Conservation (phyloP, 495 filamentous ascomycete genomes). For the Echria macrotheca region DNA sequence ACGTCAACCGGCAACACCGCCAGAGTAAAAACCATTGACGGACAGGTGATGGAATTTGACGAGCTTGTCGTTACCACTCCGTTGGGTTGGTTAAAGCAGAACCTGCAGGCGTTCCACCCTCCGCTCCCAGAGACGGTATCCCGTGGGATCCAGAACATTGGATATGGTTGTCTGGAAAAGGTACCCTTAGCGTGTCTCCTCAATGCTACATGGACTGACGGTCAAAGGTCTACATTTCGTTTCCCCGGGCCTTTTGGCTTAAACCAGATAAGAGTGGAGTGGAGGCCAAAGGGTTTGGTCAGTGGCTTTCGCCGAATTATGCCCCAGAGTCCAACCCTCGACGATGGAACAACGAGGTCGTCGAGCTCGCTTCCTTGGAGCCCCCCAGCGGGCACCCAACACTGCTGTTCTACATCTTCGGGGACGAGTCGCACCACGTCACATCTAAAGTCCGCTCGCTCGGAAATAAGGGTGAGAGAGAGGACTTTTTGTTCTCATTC, state of each 20-base stretch:
- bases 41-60: slow-evolving; percentile 59
- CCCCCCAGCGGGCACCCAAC: slow-evolving; percentile 65
- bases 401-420: slow-evolving; percentile 88
- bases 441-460: slow-evolving; percentile 36
- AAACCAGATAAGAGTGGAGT: slow-evolving; percentile 20
- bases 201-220: slow-evolving; percentile 6
- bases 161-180: slow-evolving; percentile 89
- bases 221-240: slow-evolving; percentile 70
- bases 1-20: slow-evolving; percentile 36
- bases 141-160: slow-evolving; percentile 69
- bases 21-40: slow-evolving; percentile 50
- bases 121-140: slow-evolving; percentile 58
- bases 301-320: slow-evolving; percentile 63
- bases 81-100: slow-evolving; percentile 82
- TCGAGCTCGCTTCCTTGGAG: slow-evolving; percentile 70
- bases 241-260: slow-evolving; percentile 62
- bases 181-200: slow-evolving; percentile 19
- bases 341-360: slow-evolving; percentile 70
- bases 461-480: slow-evolving; percentile 31
- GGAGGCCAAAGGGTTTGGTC: slow-evolving; percentile 52
- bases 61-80: slow-evolving; percentile 82
- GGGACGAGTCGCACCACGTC: slow-evolving; percentile 49
- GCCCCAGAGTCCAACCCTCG: slow-evolving; percentile 55
- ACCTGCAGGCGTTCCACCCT: slow-evolving; percentile 65
- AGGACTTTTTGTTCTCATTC: slow-evolving; percentile 49